Conservation (phyloP, 2,329 filamentous ascomycete genomes). For the Magnaporthiopsis incrustans region DNA sequence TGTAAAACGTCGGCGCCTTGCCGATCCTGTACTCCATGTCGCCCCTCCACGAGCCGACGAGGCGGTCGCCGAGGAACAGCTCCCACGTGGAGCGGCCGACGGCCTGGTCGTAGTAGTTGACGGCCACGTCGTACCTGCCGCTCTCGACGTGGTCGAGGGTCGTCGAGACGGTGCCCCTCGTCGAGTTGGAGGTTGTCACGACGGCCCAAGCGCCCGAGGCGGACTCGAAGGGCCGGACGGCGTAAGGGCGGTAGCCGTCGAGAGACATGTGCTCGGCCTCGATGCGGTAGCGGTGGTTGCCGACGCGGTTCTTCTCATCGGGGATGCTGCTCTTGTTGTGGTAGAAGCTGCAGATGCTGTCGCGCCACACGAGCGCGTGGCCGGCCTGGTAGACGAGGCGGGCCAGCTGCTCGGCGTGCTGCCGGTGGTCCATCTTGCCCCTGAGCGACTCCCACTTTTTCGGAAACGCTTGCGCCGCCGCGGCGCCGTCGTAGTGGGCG, state of each 20-base stretch:
- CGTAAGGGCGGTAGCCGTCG: conserved; percentile 44
- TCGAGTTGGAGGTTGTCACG: conserved; percentile 44
- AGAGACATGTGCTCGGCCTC: conserved; percentile 61
- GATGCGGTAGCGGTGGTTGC: conserved; percentile 55
- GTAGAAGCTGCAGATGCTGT: conserved; percentile 59
- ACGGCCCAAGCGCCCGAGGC: conserved; percentile 49
- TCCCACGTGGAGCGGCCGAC: conserved; percentile 50
- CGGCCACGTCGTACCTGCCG: conserved; percentile 53
- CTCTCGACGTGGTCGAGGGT: conserved; percentile 27
- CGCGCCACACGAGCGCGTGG: conserved; percentile 63
- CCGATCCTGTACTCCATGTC: conserved; percentile 52
- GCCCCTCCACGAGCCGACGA: conserved; percentile 51
- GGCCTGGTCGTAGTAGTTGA: conserved; percentile 59
- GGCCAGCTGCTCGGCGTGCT: conserved; percentile 50
- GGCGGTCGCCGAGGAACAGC: conserved; percentile 42
- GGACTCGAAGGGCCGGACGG: conserved; percentile 49
- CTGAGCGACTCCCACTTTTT: conserved; percentile 44
- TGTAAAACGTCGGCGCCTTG: conserved; percentile 46
- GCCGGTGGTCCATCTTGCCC: conserved; percentile 49
- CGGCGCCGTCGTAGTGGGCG: conserved; percentile 44
- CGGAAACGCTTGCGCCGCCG: conserved; percentile 51
- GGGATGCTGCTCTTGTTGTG: conserved; percentile 50
- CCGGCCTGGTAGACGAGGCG: conserved; percentile 59
- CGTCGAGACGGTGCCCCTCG: conserved; percentile 37
- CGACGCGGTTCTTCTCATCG: conserved; percentile 47